Conservation (phyloP, 2,329 filamentous ascomycete genomes). For the Botrytis hyacinthi region DNA sequence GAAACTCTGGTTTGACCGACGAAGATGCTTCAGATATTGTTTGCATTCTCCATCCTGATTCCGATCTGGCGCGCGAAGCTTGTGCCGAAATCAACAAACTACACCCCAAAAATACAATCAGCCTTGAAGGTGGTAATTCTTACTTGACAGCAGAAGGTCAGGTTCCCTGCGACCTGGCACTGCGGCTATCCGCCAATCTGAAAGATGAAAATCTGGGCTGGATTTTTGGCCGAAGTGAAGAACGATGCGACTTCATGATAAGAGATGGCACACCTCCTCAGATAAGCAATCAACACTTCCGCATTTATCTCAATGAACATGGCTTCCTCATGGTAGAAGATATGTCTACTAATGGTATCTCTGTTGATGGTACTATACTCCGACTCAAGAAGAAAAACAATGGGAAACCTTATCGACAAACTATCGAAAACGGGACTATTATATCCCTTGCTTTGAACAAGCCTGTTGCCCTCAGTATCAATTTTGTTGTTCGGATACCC, state of each 20-base stretch:
- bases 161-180: constrained; percentile 61
- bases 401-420: constrained; percentile 39
- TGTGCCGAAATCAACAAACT: constrained; percentile 50
- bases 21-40: constrained; percentile 85
- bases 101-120: constrained; percentile 60
- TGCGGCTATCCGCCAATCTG: constrained; percentile 72
- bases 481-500: constrained; percentile 82
- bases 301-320: constrained; percentile 84
- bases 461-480: constrained; percentile 58
- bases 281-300: constrained; percentile 94
- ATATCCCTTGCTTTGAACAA: constrained; percentile 37
- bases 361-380: constrained; percentile 73
- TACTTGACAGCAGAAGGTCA: constrained; percentile 29
- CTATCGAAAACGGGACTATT: constrained; percentile 37
- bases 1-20: constrained; percentile 79
- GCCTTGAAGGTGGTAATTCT: constrained; percentile 45
- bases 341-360: constrained; percentile 91
- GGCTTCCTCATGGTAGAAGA: constrained; percentile 91
- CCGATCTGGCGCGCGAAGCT: constrained; percentile 68
- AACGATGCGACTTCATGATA: constrained; percentile 69
- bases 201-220: constrained; percentile 73
- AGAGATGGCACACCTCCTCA: constrained; percentile 65
- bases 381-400: constrained; percentile 50
- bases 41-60: constrained; percentile 80
- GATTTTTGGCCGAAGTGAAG: constrained; percentile 75